These are phyloP conservation scores for Talaromyces amestolkiae DNA, from an alignment of 2,329 filamentous ascomycete species.

Conservation along the genomic window DNA sequence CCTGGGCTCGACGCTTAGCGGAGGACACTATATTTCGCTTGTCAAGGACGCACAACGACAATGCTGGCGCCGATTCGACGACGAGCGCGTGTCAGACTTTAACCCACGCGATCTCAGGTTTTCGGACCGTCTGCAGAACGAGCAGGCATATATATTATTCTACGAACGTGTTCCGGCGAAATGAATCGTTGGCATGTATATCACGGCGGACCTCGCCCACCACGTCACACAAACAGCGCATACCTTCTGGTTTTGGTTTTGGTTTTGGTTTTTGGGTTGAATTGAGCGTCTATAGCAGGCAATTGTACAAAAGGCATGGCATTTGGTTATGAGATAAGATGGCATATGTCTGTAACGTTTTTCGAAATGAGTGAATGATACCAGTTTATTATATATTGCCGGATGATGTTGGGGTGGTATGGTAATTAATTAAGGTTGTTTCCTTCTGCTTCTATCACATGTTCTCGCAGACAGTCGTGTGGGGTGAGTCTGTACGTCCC, in stretches of 20 bases:
- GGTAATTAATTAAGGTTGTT: neutral
- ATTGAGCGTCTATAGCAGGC: slow-evolving; percentile 14
- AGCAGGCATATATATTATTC: slow-evolving; percentile 65
- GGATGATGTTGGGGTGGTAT: neutral
- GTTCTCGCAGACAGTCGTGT: neutral
- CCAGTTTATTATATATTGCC: neutral
- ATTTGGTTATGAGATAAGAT: neutral
- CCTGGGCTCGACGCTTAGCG: slow-evolving; percentile 62
- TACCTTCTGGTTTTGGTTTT: neutral
- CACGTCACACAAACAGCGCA: neutral
- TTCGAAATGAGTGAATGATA: slow-evolving; percentile 11
- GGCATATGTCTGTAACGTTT: neutral
- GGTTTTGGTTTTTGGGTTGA: neutral
- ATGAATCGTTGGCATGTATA: slow-evolving; percentile 24
- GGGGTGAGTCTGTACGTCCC: neutral
- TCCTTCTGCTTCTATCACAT: neutral
- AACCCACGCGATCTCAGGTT: slow-evolving; percentile 52
- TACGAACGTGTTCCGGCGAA: slow-evolving; percentile 53
- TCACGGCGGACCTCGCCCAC: neutral
- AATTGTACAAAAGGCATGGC: slow-evolving; percentile 13
- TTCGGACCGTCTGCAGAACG: slow-evolving; percentile 57
- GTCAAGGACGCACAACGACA: slow-evolving; percentile 59
- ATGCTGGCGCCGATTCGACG: slow-evolving; percentile 62
- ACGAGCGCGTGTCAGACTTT: slow-evolving; percentile 56
- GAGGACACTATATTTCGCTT: slow-evolving; percentile 77